phyloP scores from a whole-genome alignment of 805 yeast species.

The Saturnispora quitensis region DNA sequence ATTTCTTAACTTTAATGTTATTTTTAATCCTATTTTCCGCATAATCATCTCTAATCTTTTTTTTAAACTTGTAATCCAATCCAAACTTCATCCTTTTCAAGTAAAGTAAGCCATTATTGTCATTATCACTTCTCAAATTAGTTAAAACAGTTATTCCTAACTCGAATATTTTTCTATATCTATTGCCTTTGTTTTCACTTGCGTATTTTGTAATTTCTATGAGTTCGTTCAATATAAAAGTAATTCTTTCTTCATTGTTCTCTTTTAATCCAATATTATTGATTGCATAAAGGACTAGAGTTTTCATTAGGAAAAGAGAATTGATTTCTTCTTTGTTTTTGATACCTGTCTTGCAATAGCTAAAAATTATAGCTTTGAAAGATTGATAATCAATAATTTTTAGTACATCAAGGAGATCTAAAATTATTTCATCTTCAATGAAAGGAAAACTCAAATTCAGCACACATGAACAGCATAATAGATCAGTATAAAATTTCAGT shows the following conservation, averaged over 20 bases:
- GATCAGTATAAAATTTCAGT: constrained; percentile 11
- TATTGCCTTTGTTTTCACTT: background rate
- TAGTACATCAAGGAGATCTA: constrained; percentile 6
- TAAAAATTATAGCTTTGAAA: constrained; percentile 4
- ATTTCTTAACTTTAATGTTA: constrained; percentile 35
- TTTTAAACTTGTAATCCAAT: constrained; percentile 24
- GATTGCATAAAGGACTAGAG: background rate
- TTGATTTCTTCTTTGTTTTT: constrained; percentile 1
- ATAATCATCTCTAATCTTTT: constrained; percentile 28
- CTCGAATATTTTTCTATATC: background rate
- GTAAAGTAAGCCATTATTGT: background rate
- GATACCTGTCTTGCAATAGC: background rate
- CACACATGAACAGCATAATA: constrained; percentile 15
- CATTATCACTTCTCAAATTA: background rate
- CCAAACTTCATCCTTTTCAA: background rate
- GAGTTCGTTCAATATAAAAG: background rate
- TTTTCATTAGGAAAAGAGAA: constrained; percentile 1
- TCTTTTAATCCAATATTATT: background rate
- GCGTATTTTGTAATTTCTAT: background rate
- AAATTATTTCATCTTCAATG: constrained; percentile 6
- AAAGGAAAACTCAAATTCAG: constrained; percentile 7
- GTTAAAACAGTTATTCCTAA: constrained; percentile 5
- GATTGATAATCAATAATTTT: constrained; percentile 4
- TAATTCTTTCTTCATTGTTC: background rate
- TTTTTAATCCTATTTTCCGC: constrained; percentile 27